These are phyloP conservation scores for Alternaria metachromatica DNA, from an alignment of 2,329 filamentous ascomycete genomes.

Conservation along the genomic window DNA sequence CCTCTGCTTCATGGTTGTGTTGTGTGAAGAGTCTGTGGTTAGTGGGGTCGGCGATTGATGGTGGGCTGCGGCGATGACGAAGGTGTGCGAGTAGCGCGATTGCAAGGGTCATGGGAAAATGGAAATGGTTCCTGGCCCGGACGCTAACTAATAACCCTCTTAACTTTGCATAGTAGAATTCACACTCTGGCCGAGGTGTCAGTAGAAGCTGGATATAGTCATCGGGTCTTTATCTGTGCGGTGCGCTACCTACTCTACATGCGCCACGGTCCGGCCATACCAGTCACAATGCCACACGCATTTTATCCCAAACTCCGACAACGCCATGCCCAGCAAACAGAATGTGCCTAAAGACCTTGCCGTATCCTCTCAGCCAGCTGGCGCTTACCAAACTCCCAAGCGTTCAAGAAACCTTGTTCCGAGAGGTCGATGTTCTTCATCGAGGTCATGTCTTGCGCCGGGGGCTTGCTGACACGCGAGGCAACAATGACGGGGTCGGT, in stretches of 20 bases:
- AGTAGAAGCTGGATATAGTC: slow-evolving; percentile 14
- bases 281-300: slow-evolving; percentile 23
- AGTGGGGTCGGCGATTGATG: slow-evolving; percentile 27
- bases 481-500: slow-evolving; percentile 95
- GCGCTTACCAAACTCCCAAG: slow-evolving; percentile 91
- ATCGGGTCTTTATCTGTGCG: slow-evolving; percentile 5
- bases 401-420: slow-evolving; percentile 92
- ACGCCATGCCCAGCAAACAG: slow-evolving; percentile 34
- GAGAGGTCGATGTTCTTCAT: slow-evolving; percentile 94
- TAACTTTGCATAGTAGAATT: background rate
- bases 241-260: slow-evolving; percentile 16
- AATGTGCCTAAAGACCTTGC: slow-evolving; percentile 62
- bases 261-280: slow-evolving; percentile 13
- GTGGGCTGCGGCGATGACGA: slow-evolving; percentile 40
- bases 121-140: slow-evolving; percentile 13
- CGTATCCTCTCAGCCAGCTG: slow-evolving; percentile 90
- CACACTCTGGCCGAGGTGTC: background rate
- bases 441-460: slow-evolving; percentile 83
- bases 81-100: slow-evolving; percentile 26
- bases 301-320: slow-evolving; percentile 35
- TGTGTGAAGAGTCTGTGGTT: slow-evolving; percentile 37
- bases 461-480: slow-evolving; percentile 89
- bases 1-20: slow-evolving; percentile 72
- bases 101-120: slow-evolving; percentile 32
- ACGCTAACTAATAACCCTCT: slow-evolving; percentile 16